These are phyloP conservation scores for Bocquillonia castaneifolia DNA, from an alignment of 441 rosid species.

Conservation along the genomic window DNA sequence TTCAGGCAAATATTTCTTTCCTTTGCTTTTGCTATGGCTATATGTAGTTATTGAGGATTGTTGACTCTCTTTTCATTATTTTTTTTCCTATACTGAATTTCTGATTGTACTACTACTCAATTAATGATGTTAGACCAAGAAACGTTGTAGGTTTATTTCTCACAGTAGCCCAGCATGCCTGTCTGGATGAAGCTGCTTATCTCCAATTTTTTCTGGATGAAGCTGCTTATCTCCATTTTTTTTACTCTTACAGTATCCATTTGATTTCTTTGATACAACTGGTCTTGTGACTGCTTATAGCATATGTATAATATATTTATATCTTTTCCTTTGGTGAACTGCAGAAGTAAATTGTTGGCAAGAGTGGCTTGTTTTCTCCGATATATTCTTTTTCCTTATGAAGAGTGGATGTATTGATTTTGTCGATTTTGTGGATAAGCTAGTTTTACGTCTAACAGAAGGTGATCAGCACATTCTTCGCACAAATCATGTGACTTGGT, in stretches of 20 bases:
- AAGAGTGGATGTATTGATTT: constrained; percentile 95
- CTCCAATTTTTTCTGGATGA: neutral
- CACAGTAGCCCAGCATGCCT: constrained; percentile 3
- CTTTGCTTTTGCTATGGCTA: constrained; percentile 20
- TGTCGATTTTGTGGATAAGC: constrained; percentile 91
- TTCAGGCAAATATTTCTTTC: constrained; percentile 64
- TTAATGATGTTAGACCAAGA: neutral
- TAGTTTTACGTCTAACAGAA: constrained; percentile 64
- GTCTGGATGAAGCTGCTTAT: constrained; percentile 1
- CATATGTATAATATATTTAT: neutral
- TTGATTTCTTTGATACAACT: constrained; percentile 11
- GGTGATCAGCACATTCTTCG: constrained; percentile 79
- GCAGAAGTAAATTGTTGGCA: constrained; percentile 98
- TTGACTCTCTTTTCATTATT: neutral
- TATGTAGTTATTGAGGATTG: neutral
- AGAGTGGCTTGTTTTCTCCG: constrained; percentile 98
- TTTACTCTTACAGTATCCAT: neutral
- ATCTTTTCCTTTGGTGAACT: constrained; percentile 19
- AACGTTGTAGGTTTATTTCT: constrained; percentile 2
- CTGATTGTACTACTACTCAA: neutral
- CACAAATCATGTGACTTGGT: constrained; percentile 98
- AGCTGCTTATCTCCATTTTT: constrained; percentile 1
- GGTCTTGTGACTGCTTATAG: neutral
- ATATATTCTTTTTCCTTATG: constrained; percentile 73
- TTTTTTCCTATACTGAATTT: neutral